Percentiles rank a stretch among this genome's conserved stretches.
Evolutionary conservation across 768 basidiomycete species (phyloP).

Genomic region (Strobilomyces dryophilus): DNA sequence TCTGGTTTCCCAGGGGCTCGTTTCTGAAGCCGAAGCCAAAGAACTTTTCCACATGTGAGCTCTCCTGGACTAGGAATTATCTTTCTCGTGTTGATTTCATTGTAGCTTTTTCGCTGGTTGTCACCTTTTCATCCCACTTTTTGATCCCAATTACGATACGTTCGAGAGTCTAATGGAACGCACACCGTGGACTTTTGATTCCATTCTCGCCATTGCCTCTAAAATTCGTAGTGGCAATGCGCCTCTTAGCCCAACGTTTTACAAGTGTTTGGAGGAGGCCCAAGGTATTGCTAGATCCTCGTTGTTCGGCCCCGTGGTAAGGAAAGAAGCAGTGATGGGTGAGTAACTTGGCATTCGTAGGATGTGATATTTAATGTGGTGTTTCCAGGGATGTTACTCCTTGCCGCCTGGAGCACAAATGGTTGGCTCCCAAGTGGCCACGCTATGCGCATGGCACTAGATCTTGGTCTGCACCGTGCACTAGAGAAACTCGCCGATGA

Average conservation of each 20-base stretch:
- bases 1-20: constrained; percentile 58
- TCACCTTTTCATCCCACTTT: constrained; percentile 93
- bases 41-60: constrained; percentile 88
- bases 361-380: constrained; percentile 1
- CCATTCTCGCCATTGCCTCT: constrained; percentile 86
- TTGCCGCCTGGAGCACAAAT: constrained; percentile 92
- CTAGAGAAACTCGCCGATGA: constrained; percentile 86
- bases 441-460: constrained; percentile 93
- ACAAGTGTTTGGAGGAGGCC: constrained; percentile 89
- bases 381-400: constrained; percentile 74
- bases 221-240: constrained; percentile 91
- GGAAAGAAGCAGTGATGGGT: constrained; percentile 95
- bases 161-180: constrained; percentile 90
- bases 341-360: constrained; percentile 19
- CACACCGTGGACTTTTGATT: constrained; percentile 94
- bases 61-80: constrained; percentile 12
- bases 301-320: constrained; percentile 87
- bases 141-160: constrained; percentile 90
- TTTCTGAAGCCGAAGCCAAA: constrained; percentile 79
- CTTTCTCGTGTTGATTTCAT: constrained; percentile 3
- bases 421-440: constrained; percentile 96
- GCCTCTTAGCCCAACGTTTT: constrained; percentile 79
- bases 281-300: constrained; percentile 94
- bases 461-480: constrained; percentile 89
- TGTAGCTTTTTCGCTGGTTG: constrained; percentile 92